Conservation (phyloP, 768 basidiomycete genomes). For the Hydnum rufescens region DNA sequence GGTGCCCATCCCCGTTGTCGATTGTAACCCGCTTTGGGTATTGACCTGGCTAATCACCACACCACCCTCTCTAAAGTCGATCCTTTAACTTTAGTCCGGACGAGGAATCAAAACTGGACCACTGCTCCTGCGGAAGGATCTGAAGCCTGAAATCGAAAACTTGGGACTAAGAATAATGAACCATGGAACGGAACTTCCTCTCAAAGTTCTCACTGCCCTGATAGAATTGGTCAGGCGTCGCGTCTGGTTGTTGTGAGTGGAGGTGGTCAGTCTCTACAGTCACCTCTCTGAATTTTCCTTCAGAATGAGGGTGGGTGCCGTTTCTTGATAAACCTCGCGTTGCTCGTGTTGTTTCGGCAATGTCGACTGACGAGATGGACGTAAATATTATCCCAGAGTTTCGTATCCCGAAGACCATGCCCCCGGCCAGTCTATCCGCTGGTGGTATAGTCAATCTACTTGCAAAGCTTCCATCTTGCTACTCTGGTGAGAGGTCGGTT, state of each 20-base stretch:
- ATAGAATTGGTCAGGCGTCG: slow-evolving; percentile 10
- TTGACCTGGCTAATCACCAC: slow-evolving; percentile 1
- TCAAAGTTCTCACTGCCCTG: slow-evolving; percentile 8
- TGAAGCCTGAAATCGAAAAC: neutral
- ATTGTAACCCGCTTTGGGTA: neutral
- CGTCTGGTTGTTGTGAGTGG: slow-evolving; percentile 12
- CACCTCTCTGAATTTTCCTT: neutral
- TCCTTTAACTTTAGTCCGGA: slow-evolving; percentile 1
- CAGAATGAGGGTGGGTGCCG: slow-evolving; percentile 13
- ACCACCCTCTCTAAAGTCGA: slow-evolving; percentile 10
- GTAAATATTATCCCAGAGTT: slow-evolving; percentile 15
- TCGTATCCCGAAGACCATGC: slow-evolving; percentile 12
- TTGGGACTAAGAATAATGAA: too few species aligned
- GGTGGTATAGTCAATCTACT: neutral
- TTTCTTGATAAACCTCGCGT: slow-evolving; percentile 11
- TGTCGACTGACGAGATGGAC: slow-evolving; percentile 8
- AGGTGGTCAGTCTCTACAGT: neutral
- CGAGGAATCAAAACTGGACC: neutral
- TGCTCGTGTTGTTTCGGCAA: slow-evolving; percentile 12
- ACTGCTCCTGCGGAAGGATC: neutral
- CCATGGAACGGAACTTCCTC: slow-evolving; percentile 3
- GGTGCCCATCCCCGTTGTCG: neutral
- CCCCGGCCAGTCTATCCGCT: slow-evolving; percentile 7
- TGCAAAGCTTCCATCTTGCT: neutral
- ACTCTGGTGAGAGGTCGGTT: neutral